Conservation (phyloP, 1,284 basidiomycete genomes). For the Ustilago nuda region DNA sequence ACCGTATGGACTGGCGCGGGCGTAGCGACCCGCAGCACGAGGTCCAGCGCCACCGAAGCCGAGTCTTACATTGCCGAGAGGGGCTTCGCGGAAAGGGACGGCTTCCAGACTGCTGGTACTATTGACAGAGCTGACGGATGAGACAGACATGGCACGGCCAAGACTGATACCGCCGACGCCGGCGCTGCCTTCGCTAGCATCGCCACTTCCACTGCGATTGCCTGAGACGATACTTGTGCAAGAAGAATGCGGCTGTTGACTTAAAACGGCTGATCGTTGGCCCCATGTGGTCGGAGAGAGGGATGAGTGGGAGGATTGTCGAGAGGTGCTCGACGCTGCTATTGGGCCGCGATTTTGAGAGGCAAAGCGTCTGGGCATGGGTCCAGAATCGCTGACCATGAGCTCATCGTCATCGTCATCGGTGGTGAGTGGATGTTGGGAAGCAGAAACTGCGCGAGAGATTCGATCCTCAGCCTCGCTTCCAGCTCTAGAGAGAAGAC, state of each 20-base stretch:
- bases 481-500: constrained; percentile 45
- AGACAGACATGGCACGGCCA: constrained; percentile 64
- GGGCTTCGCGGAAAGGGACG: constrained; percentile 65
- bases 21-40: constrained; percentile 22
- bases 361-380: constrained; percentile 54
- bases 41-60: constrained; percentile 41
- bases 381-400: constrained; percentile 53
- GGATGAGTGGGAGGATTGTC: constrained; percentile 42
- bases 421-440: constrained; percentile 33
- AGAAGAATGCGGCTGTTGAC: constrained; percentile 14
- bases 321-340: constrained; percentile 14
- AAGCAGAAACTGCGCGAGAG: constrained; percentile 16
- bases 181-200: constrained; percentile 44
- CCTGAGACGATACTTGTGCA: constrained; percentile 33
- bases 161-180: constrained; percentile 45
- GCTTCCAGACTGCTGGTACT: constrained; percentile 67
- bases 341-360: constrained; percentile 28
- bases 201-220: constrained; percentile 45
- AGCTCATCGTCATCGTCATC: constrained; percentile 54
- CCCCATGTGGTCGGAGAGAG: constrained; percentile 20
- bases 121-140: constrained; percentile 63
- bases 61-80: constrained; percentile 61
- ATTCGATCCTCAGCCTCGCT: constrained; percentile 48
- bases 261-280: neutral
- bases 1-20: constrained; percentile 24